Evolutionary conservation across 805 yeast species (phyloP), one percentile per base, ranked within the genome.

Genomic region (Hanseniaspora lindneri): DNA sequence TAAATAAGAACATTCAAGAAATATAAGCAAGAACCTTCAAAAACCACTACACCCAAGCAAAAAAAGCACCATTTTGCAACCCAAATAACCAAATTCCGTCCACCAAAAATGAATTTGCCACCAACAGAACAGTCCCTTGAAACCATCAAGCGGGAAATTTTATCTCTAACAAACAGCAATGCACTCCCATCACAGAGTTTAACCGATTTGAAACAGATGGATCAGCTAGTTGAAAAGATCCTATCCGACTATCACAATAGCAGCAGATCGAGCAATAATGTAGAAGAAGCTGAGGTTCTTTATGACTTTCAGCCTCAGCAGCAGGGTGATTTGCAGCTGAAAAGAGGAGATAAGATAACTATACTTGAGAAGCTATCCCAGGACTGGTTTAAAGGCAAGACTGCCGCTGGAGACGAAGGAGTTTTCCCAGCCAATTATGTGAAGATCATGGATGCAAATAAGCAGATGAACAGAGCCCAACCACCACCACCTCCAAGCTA

Each of bases 341-440:
- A 55, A 30, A 71, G 66, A 33, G 96, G 94, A 49, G 89, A 82
- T 53, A 77, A 73, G 57, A 62, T 92, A 42, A 73, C 74, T 28
- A 75, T 92, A 4, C 49, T 76, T 5, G 94, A 87, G 60, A 83
- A 77, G 57, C 70, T 81, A 41, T 83, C 89, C 19, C 72, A 74
- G 33, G 89, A 87, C 59, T 89, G 98, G 98, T 87, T 92, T 83
- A 81, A 76, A 60, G 98, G 98, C 41, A 66, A 68, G 16, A 43
- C 37, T 9, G 61, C 71, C 39, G 72, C 75, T 51, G 74, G 76
- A 4, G 62, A 64, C 28, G 72, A 74, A 7, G 98, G 97, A 37
- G 79, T 88, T 59, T 88, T 92, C 68, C 98, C 98, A 8, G 68
- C 89, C 1, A 85, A 85, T 61, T 89, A 92, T 59, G 95, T 87